Conservation (phyloP, 2,329 filamentous ascomycete species). For the Ustilaginoidea virens region DNA sequence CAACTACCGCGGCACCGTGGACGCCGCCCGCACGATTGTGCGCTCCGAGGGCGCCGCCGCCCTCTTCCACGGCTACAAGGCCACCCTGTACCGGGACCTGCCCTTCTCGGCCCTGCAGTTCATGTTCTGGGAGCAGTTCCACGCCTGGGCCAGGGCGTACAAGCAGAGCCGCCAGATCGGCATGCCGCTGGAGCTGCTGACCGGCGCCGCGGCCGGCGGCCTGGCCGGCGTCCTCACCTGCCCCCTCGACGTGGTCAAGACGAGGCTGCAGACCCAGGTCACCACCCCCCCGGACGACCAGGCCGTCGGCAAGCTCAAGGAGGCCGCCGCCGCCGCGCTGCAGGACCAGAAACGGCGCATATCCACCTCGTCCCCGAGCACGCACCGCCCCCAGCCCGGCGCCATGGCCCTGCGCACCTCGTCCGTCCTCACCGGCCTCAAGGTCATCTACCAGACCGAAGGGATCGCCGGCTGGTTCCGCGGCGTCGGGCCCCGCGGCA, state of each 20-base stretch:
- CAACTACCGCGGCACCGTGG: conserved; percentile 76
- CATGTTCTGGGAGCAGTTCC: conserved; percentile 94
- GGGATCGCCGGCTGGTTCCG: conserved; percentile 84
- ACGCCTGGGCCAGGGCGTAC: conserved; percentile 64
- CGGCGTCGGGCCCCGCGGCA: conserved; percentile 78
- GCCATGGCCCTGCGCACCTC: conserved; percentile 74
- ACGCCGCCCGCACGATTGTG: conserved; percentile 76
- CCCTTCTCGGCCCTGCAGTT: conserved; percentile 95
- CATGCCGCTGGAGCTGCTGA: conserved; percentile 69
- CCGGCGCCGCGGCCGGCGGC: conserved; percentile 77
- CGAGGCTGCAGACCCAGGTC: conserved; percentile 85
- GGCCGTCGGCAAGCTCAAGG: conserved; percentile 12
- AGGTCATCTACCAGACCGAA: conserved; percentile 79
- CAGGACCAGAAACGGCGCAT: conserved; percentile 62
- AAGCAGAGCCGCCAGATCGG: conserved; percentile 74
- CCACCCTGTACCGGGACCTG: conserved; percentile 83
- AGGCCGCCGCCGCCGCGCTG: conserved; percentile 19
- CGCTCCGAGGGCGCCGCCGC: conserved; percentile 69
- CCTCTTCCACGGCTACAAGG: conserved; percentile 93
- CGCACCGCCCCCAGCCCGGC: conserved; percentile 63
- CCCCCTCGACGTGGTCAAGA: conserved; percentile 94
- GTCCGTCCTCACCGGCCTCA: conserved; percentile 71
- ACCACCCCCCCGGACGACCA: conserved; percentile 22
- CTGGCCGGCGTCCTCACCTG: conserved; percentile 91
- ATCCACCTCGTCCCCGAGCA: conserved; percentile 80